Evolutionary conservation across 768 basidiomycete species (phyloP), one percentile per base, ranked within the genome.

Genomic region (Aureoboletus auriporus): DNA sequence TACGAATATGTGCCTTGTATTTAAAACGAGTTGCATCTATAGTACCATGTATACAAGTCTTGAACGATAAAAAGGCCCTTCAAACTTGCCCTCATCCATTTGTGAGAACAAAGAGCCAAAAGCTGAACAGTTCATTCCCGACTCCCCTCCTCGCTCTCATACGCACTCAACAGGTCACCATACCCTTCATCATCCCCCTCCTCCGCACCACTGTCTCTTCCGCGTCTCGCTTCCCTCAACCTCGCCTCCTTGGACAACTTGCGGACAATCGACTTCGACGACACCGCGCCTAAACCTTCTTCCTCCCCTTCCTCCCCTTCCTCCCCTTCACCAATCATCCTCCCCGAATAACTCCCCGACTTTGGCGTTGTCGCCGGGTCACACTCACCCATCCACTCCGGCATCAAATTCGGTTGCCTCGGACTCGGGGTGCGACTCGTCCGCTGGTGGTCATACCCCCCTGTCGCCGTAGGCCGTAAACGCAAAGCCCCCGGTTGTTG

Each of bases 131-230:
- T 42, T 59, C 59, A 68, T 42, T 63, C 58, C n/a, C 41, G 61
- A 31, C 62, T 61, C 28, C 71, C 73, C 44, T 82, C 84, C 60
- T 88, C 86, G 59, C 87, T 88, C 68, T 89, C 87, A 58, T 90
- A 90, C 16, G 87, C 87, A 61, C 84, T 88, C 50, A 90, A 65
- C 46, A 90, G 60, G 11, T 89, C 88, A 55, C 84, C 86, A 46
- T 88, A 89, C 4, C 84, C 79, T 46, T 76, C 75, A 55, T 89
- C 88, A 50, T 89, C 87, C 5, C 88, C 86, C 50, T 89, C 86
- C 45, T 84, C 83, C 0, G 84, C 86, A 17, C 75, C 79, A 59
- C 83, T 88, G 31, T 84, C 81, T 34, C 79, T 71, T 39, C 66
- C 59, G 45, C 65, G 63, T 55, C 20, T 59, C 61, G 23, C 71